phyloP scores from a whole-genome alignment of 768 basidiomycete species.

The Pleurotus citrinopileatus region DNA sequence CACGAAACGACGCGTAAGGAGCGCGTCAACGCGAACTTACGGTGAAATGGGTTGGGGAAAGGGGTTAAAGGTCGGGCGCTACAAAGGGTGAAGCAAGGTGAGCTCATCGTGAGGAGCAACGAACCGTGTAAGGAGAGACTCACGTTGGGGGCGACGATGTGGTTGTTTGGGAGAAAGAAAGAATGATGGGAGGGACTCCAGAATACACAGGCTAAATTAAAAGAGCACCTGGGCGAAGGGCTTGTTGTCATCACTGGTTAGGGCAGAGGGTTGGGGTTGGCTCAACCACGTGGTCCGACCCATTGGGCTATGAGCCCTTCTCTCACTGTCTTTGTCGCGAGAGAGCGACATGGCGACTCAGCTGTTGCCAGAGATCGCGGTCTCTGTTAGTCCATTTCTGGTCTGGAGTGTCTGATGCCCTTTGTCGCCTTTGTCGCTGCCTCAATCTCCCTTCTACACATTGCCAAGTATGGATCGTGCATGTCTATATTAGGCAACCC shows the following conservation, averaged over 20 bases:
- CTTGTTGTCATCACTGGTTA: constrained; percentile 39
- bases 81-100: constrained; percentile 21
- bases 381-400: not conserved
- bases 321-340: not conserved
- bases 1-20: constrained; percentile 22
- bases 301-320: constrained; percentile 1
- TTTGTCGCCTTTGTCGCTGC: not conserved
- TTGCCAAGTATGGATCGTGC: not conserved
- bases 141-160: constrained; percentile 39
- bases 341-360: not conserved
- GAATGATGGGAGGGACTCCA: constrained; percentile 47
- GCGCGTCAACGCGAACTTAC: constrained; percentile 33
- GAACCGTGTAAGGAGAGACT: constrained; percentile 30
- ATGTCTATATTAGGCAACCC: not conserved
- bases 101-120: constrained; percentile 29
- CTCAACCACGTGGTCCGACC: constrained; percentile 6
- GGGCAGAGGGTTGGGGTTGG: constrained; percentile 44
- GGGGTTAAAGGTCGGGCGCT: constrained; percentile 17
- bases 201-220: constrained; percentile 63
- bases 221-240: constrained; percentile 68
- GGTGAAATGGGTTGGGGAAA: constrained; percentile 25
- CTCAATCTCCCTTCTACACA: no score
- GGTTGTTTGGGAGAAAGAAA: constrained; percentile 38
- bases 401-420: not conserved
- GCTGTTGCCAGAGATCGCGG: not conserved